A percentile compares a stretch with the other conserved stretches of the same genome.
These are phyloP conservation scores for Colletotrichum falcatum DNA, from an alignment of 2,329 filamentous ascomycete species.

Conservation along the genomic window DNA sequence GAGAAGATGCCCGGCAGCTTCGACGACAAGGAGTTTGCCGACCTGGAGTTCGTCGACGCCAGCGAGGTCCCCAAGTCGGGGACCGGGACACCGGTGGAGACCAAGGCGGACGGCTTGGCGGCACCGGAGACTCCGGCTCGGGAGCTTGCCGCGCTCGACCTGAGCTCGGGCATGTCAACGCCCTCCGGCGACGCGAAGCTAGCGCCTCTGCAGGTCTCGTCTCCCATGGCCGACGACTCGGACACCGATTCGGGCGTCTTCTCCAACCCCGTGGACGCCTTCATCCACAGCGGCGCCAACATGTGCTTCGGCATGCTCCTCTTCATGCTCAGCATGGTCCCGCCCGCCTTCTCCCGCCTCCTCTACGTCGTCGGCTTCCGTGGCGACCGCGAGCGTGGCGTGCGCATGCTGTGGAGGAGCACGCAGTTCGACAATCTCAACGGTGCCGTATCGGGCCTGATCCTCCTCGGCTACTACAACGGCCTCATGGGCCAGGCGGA, in stretches of 20 bases:
- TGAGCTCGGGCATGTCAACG: constrained; percentile 36
- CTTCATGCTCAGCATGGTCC: constrained; percentile 91
- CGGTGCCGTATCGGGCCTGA: constrained; percentile 87
- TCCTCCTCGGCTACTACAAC: constrained; percentile 89
- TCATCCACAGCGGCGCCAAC: constrained; percentile 88
- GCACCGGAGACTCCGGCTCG: constrained; percentile 12
- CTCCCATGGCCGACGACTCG: constrained; percentile 31
- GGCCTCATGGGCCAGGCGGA: constrained; percentile 88
- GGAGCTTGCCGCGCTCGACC: constrained; percentile 25
- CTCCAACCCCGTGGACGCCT: constrained; percentile 82
- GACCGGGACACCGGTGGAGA: constrained; percentile 59
- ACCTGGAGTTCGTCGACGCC: constrained; percentile 66
- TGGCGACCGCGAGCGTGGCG: constrained; percentile 85
- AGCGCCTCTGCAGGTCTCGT: constrained; percentile 33
- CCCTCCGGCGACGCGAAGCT: constrained; percentile 30
- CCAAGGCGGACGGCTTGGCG: constrained; percentile 50
- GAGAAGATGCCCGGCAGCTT: constrained; percentile 55
- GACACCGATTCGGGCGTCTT: constrained; percentile 58
- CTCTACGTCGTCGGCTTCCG: constrained; percentile 91
- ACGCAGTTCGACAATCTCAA: constrained; percentile 89
- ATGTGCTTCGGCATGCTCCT: constrained; percentile 91
- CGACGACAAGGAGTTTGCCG: constrained; percentile 51
- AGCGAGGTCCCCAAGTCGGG: constrained; percentile 59
- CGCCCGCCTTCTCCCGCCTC: constrained; percentile 88
- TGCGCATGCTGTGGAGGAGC: constrained; percentile 90